Conservation (phyloP, 306 rosid genomes). For the Castanea mollissima region DNA sequence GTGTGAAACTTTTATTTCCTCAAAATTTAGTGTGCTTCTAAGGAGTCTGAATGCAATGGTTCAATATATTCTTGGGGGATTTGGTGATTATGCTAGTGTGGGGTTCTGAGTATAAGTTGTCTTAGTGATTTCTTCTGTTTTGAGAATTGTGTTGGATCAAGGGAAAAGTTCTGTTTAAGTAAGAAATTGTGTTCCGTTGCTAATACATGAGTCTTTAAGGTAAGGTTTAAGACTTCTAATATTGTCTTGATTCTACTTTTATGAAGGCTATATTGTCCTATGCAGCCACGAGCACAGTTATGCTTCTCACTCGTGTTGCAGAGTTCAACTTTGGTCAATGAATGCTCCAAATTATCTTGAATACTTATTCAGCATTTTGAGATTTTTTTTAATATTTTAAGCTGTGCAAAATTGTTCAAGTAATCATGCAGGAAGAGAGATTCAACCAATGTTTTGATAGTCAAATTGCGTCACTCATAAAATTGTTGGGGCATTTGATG, state of each 20-base stretch:
- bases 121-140: no score
- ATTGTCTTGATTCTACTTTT: no score
- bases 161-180: no score
- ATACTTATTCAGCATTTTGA: no score
- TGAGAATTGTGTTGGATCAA: no score
- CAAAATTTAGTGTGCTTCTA: not conserved
- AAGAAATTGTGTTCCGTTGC: no score
- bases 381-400: not conserved
- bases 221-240: no score
- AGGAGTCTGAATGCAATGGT: not conserved
- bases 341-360: not conserved
- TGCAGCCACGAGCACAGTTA: not conserved
- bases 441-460: not conserved
- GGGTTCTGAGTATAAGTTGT: no score
- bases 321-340: not conserved
- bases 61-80: not conserved
- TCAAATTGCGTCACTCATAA: not conserved
- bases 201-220: no score
- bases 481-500: not conserved
- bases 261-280: not conserved
- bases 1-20: no score
- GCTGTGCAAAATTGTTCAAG: not conserved
- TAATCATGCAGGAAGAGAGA: not conserved
- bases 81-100: not conserved
- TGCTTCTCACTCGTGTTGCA: not conserved